phyloP scores from a whole-genome alignment of 2,329 filamentous ascomycete genomes.

The Phyllosticta citribraziliensis region DNA sequence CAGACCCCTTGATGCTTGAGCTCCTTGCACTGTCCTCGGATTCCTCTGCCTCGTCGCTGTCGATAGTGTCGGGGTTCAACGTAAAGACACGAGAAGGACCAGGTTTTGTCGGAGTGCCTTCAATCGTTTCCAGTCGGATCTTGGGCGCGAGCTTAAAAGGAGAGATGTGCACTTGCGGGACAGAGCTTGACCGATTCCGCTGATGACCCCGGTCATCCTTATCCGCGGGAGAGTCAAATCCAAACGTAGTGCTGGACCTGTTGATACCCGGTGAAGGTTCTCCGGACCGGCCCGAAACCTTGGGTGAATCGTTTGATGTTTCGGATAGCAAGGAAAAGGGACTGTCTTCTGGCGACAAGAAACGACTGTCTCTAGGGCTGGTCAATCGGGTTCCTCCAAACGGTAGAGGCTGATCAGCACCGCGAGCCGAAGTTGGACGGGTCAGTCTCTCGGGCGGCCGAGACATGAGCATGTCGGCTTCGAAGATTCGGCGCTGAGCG shows the following conservation, averaged over 20 bases:
- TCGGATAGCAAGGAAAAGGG: not conserved
- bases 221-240: not conserved
- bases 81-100: not conserved
- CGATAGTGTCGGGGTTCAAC: not conserved
- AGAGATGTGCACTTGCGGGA: slow-evolving; percentile 4
- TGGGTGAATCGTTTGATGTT: not conserved
- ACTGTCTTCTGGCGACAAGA: not conserved
- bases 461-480: slow-evolving; percentile 41
- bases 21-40: not conserved
- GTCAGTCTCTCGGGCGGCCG: slow-evolving; percentile 7
- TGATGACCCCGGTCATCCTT: slow-evolving; percentile 4
- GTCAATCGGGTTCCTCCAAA: not conserved
- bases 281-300: not conserved
- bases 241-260: slow-evolving; percentile 5
- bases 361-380: not conserved
- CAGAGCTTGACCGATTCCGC: slow-evolving; percentile 7
- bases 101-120: slow-evolving; percentile 6
- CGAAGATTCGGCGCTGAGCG: slow-evolving; percentile 63
- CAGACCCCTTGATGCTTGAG: not conserved
- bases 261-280: not conserved
- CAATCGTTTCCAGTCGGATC: slow-evolving; percentile 3
- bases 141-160: slow-evolving; percentile 2
- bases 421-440: slow-evolving; percentile 9
- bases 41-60: slow-evolving; percentile 5
- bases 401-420: slow-evolving; percentile 5